Evolutionary conservation across 495 filamentous ascomycete genomes (phyloP), one percentile per base, ranked within the genome.

Genomic region (Lophiostoma macrostomum): DNA sequence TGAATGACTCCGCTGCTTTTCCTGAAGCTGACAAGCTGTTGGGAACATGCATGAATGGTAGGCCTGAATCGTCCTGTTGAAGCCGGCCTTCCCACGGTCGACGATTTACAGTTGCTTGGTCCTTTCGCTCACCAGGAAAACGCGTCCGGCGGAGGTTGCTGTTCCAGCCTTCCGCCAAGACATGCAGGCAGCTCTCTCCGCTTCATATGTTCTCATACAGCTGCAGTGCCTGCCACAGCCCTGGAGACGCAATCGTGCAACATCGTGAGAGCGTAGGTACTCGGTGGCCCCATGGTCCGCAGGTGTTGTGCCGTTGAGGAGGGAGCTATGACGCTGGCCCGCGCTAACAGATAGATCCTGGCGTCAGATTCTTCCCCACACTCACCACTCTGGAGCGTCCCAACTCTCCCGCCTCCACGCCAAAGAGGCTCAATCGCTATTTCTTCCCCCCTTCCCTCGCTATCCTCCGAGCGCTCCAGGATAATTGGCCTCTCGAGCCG

Each of bases 381-480:
- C 47, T 27, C 44, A n/a, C 14, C 31, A 36, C 29, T 25, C 18
- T 16, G 29, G 19, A 12, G 3, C 24, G 25, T 42, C 30, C 23
- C 24, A 53, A 23, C 46, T 16, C 35, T 48, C 45, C 50, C 12
- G 11, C 28, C 27, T 24, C 13, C 29, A 28, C 34, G 16, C 53
- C 39, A 0, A 31, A 24, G n/a, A 10, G 6, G 35, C 19, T 18
- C 19, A 6, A 6, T 35, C 19, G 37, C 11, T 45, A 40, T 35
- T 50, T 22, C 45, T 36, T 11, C 46, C 31, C 23, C 39, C 36
- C 34, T 43, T 49, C 42, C 45, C 35, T 18, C 46, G 14, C 12
- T n/a, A 38, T 42, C 47, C 35, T 13, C 51, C 20, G 38, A 53
- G 63, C 63, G 49, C 63, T 66, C 63, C 60, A 63, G 60, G 63